These are phyloP conservation scores for Apophysomyces variabilis DNA, from an alignment of 371 early-diverging fungal species.

Conservation along the genomic window DNA sequence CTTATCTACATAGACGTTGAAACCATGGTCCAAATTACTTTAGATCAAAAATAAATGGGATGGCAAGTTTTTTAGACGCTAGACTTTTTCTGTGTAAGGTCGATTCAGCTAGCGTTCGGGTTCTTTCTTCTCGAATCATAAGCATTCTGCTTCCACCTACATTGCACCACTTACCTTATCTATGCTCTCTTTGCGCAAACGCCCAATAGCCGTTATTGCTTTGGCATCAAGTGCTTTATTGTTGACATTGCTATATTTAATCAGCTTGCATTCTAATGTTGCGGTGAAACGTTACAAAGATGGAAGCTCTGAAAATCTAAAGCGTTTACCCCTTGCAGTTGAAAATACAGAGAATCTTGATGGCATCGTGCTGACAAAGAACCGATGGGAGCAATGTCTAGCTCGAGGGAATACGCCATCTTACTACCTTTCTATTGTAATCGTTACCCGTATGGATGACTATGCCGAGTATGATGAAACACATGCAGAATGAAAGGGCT, in stretches of 20 bases:
- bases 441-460: constrained; percentile 53
- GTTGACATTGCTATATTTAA: background rate
- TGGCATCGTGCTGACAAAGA: constrained; percentile 20
- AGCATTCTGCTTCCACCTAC: too few relatives aligned
- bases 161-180: background rate
- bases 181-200: background rate
- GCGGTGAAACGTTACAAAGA: background rate
- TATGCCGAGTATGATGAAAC: constrained; percentile 42
- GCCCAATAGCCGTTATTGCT: background rate
- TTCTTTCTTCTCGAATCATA: too few relatives aligned
- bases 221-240: background rate
- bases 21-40: too few relatives aligned
- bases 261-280: background rate
- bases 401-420: constrained; percentile 29
- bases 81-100: too few relatives aligned
- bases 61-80: too few relatives aligned
- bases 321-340: background rate
- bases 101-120: too few relatives aligned
- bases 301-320: background rate
- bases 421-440: constrained; percentile 42
- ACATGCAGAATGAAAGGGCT: background rate
- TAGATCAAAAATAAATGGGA: too few relatives aligned
- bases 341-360: constrained; percentile 18
- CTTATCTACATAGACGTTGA: too few relatives aligned
- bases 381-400: constrained; percentile 38